Base-by-base conservation (phyloP, 2,329 filamentous ascomycete species). In the Pseudomassariella vexata region DNA sequence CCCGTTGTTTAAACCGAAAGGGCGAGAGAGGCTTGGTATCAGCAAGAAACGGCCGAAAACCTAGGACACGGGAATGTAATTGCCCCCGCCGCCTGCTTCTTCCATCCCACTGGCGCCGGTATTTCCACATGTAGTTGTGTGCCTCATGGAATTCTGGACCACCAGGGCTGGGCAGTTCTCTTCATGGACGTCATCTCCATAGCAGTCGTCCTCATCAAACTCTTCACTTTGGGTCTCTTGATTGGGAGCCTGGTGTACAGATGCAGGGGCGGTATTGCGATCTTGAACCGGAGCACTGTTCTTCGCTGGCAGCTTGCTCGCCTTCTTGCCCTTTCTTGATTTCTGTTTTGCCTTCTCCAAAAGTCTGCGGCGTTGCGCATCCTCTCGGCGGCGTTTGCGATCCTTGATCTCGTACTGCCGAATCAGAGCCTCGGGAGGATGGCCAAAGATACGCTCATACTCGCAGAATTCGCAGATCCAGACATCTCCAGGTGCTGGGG, bases 401-500 rank as follows among this genome's bases (percentile, higher is more conserved):
- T 95, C 92, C 57, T 95, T 95, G 54, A 90, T 85, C 61, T 98
- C 92, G 53, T 96, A 98, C 40, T 88, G 79, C 24, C 85, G 77
- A 41, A 96, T 94, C 34, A 98, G 64, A 30, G 87, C 87, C 47
- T 77, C 73, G 0, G 92, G 92, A 3, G 85, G 85, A 32, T 73
- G 73, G n/a, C 90, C 90, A 55, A 95, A 96, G 30, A 98, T 95
- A 32, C 79, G 78, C 60, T 96, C 90, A 53, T 95, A 98, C 58
- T 98, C 92, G 65, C 92, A 98, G 55, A 96, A 96, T 51, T 95
- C 86, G 61, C 92, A 98, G 28, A 96, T 88, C 85, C 89, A 96
- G 30, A 88, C 74, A 39, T 95, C 85, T 43, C 86, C 82, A 2
- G 47, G 46, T 19, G 64, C 62, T 2, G 84, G 83, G 2, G 85